Conservation (phyloP, 2,329 filamentous ascomycete species). For the Juglanconis sp. region DNA sequence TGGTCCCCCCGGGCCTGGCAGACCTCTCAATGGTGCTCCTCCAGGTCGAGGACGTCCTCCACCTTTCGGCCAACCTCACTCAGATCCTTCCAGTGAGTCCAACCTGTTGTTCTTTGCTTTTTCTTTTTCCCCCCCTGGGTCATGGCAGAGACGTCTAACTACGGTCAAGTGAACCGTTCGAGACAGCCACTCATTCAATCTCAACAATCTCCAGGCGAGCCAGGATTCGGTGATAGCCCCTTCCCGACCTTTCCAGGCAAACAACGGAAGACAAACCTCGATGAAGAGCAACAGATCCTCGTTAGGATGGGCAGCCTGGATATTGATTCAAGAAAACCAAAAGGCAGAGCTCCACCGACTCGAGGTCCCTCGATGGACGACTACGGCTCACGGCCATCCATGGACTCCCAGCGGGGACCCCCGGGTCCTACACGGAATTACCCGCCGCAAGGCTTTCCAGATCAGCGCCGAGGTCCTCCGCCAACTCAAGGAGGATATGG, state of each 20-base stretch:
- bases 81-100: constrained; percentile 41
- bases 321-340: constrained; percentile 23
- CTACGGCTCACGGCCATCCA: constrained; percentile 29
- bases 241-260: constrained; percentile 43
- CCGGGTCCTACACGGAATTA: constrained; percentile 33
- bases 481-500: constrained; percentile 31
- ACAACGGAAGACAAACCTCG: constrained; percentile 35
- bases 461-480: constrained; percentile 33
- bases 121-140: background rate
- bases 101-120: constrained; percentile 1
- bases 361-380: constrained; percentile 25
- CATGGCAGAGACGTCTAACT: constrained; percentile 15
- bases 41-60: constrained; percentile 38
- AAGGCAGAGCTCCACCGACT: constrained; percentile 11
- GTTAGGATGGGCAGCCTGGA: constrained; percentile 40
- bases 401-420: constrained; percentile 34
- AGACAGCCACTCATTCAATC: constrained; percentile 26
- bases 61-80: constrained; percentile 33
- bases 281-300: constrained; percentile 39
- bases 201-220: constrained; percentile 22
- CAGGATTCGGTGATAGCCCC: constrained; percentile 37
- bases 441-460: constrained; percentile 33
- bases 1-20: constrained; percentile 27
- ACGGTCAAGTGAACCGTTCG: constrained; percentile 23
- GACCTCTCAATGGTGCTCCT: constrained; percentile 29